Evolutionary conservation across 2,329 filamentous ascomycete genomes (phyloP).

Genomic region (Aspergillus unguis): DNA sequence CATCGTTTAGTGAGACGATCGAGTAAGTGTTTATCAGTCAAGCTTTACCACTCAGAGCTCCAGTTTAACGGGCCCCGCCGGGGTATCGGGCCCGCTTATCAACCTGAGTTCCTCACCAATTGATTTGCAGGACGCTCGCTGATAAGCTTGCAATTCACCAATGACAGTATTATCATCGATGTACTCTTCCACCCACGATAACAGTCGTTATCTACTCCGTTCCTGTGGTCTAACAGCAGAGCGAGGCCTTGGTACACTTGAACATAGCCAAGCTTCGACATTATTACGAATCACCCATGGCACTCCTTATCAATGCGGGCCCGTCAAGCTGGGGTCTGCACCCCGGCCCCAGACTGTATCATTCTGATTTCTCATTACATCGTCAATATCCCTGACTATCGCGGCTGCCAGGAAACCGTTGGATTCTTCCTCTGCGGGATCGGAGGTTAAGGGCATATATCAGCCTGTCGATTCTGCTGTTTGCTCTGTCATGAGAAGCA

Average conservation of each 20-base stretch:
- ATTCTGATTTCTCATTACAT: conserved; percentile 11
- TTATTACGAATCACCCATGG: conserved; percentile 7
- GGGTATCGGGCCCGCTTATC: conserved; percentile 7
- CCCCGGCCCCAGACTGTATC: neutral
- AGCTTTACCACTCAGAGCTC: no score
- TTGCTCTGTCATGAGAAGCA: neutral
- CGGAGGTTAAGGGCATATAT: conserved; percentile 16
- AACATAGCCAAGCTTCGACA: neutral
- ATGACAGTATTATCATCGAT: neutral
- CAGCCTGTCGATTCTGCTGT: conserved; percentile 2
- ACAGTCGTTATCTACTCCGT: neutral
- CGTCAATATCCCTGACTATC: conserved; percentile 8
- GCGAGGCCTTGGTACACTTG: neutral
- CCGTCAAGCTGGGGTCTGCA: neutral
- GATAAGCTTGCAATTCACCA: conserved; percentile 8
- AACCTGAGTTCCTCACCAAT: neutral
- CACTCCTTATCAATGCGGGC: conserved; percentile 6
- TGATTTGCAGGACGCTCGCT: neutral
- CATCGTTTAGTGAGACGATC: no score
- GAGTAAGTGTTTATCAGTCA: no score
- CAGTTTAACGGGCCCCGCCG: conserved; percentile 6
- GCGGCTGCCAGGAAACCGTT: neutral
- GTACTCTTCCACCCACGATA: neutral
- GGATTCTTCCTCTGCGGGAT: conserved; percentile 19
- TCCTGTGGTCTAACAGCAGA: neutral